phyloP scores from a whole-genome alignment of 306 rosid genomes.

The Cucurbita pepo region DNA sequence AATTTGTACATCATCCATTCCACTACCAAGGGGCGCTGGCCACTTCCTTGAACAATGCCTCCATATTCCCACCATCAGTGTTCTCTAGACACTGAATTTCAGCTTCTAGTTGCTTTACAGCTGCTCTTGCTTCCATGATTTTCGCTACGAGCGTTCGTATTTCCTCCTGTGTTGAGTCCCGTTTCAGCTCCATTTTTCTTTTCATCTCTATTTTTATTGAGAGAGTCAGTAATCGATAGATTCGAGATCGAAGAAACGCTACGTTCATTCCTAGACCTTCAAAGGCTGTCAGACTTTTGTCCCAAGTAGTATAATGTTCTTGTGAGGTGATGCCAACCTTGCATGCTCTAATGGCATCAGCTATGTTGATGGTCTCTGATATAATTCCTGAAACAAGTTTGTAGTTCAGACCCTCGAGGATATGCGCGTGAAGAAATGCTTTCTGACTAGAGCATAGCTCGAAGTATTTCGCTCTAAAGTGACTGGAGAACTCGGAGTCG shows the following conservation, averaged over 20 bases:
- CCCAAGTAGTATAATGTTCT: constrained; percentile 23
- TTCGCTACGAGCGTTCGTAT: constrained; percentile 8
- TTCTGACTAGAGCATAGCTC: constrained; percentile 43
- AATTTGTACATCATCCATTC: not conserved
- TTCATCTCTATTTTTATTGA: constrained; percentile 12
- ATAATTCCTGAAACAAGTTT: constrained; percentile 34
- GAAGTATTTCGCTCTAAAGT: constrained; percentile 24
- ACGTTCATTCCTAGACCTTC: constrained; percentile 42
- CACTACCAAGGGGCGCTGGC: constrained; percentile 39
- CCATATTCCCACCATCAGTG: constrained; percentile 3
- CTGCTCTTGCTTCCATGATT: constrained; percentile 8
- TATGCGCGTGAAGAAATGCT: constrained; percentile 36
- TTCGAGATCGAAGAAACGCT: constrained; percentile 26
- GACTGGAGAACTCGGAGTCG: constrained; percentile 26
- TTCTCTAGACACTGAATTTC: constrained; percentile 9
- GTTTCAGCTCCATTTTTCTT: constrained; percentile 10
- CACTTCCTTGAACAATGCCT: constrained; percentile 21
- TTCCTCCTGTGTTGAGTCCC: constrained; percentile 14
- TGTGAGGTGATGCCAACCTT: constrained; percentile 19
- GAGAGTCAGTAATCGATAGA: constrained; percentile 15
- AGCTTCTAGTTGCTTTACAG: constrained; percentile 10
- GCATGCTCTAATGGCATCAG: constrained; percentile 46
- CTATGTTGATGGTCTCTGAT: constrained; percentile 31
- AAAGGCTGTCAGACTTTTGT: constrained; percentile 26
- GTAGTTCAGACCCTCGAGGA: constrained; percentile 34